Conservation (phyloP, 441 rosid genomes). For the Melianthus villosus region DNA sequence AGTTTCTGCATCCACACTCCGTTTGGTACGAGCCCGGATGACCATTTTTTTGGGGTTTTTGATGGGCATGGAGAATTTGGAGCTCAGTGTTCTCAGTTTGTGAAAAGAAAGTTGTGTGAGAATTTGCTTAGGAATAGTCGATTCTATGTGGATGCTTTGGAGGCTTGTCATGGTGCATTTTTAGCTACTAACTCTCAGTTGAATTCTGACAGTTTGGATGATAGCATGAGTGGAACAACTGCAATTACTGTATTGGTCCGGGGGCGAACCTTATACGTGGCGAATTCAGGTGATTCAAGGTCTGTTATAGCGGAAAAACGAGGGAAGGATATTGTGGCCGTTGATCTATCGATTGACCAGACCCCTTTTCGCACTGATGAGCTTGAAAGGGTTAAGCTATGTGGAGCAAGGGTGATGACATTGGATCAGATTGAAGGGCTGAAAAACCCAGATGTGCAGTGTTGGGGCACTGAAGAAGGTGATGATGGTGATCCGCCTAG, state of each 20-base stretch:
- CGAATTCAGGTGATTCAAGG: constrained; percentile 87
- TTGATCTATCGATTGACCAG: constrained; percentile 85
- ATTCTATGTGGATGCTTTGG: constrained; percentile 58
- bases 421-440: constrained; percentile 97
- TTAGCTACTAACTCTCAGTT: constrained; percentile 59
- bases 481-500: constrained; percentile 99
- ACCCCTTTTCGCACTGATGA: constrained; percentile 85
- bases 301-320: constrained; percentile 78
- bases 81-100: constrained; percentile 87
- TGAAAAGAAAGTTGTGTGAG: constrained; percentile 63
- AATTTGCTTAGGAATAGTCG: constrained; percentile 53
- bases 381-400: constrained; percentile 70
- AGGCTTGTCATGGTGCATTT: constrained; percentile 63
- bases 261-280: constrained; percentile 66
- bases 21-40: constrained; percentile 47
- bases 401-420: constrained; percentile 91
- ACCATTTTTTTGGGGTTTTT: constrained; percentile 87
- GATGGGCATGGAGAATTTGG: constrained; percentile 97
- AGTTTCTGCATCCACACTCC: constrained; percentile 94
- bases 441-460: constrained; percentile 82
- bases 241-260: constrained; percentile 81
- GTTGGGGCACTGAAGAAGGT: constrained; percentile 92
- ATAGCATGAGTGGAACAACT: constrained; percentile 99
- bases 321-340: constrained; percentile 61
- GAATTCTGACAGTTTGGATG: constrained; percentile 62